Conservation (phyloP, 2,329 filamentous ascomycete genomes). For the Penicillium sp. region DNA sequence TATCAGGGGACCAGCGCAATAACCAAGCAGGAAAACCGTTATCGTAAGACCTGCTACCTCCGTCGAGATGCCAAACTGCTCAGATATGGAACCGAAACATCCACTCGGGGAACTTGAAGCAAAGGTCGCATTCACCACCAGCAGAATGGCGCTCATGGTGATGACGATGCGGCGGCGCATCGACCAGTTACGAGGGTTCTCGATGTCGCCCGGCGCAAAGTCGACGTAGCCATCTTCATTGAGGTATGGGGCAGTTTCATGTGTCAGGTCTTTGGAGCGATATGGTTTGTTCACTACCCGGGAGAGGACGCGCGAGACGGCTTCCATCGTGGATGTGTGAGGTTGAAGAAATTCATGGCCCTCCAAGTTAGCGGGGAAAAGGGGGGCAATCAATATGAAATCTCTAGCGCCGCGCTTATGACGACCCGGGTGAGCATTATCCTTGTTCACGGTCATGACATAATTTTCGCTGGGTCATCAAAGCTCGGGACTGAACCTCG, state of each 20-base stretch:
- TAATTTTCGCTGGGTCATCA: neutral
- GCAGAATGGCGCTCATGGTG: slow-evolving; percentile 12
- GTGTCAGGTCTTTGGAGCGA: slow-evolving; percentile 38
- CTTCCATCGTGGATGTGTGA: slow-evolving; percentile 31
- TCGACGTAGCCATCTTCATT: slow-evolving; percentile 50
- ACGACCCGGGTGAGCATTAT: neutral
- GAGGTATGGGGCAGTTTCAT: slow-evolving; percentile 40
- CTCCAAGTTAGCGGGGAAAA: neutral
- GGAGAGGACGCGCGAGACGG: slow-evolving; percentile 46
- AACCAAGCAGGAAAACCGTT: slow-evolving; percentile 60
- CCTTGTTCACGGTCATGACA: neutral
- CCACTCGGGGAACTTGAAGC: slow-evolving; percentile 45
- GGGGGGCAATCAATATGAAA: neutral
- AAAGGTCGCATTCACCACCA: slow-evolving; percentile 53
- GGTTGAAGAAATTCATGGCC: neutral
- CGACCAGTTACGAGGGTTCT: slow-evolving; percentile 59
- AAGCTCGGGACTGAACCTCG: neutral
- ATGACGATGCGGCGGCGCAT: slow-evolving; percentile 33
- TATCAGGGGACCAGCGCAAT: slow-evolving; percentile 56
- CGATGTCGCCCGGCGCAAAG: slow-evolving; percentile 49
- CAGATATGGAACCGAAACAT: slow-evolving; percentile 38
- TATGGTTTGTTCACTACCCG: slow-evolving; percentile 51
- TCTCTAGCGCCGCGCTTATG: neutral
- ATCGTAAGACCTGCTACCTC: slow-evolving; percentile 54
- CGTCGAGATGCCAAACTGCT: slow-evolving; percentile 46